These are phyloP conservation scores for Xylaria scruposa DNA, from an alignment of 495 filamentous ascomycete genomes.

Conservation along the genomic window DNA sequence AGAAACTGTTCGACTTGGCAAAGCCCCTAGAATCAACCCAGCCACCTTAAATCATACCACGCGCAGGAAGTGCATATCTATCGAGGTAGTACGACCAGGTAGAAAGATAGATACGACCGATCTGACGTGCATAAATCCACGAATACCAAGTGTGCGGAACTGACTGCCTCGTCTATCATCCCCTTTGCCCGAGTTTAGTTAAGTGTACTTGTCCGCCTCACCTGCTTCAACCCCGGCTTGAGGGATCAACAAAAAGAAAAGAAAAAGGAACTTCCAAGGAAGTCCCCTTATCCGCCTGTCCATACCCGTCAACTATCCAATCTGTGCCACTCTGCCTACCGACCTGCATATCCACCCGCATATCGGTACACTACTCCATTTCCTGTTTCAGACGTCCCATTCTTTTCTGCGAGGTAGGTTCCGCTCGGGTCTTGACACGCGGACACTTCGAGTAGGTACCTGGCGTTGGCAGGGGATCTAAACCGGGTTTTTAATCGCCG, in stretches of 20 bases:
- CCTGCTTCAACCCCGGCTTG: not conserved
- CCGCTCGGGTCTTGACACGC: slow-evolving; percentile 7
- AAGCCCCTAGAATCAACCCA: not conserved
- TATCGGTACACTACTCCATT: slow-evolving; percentile 15
- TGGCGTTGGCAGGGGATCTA: slow-evolving; percentile 1
- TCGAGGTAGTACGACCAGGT: slow-evolving; percentile 6
- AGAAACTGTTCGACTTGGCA: slow-evolving; percentile 5
- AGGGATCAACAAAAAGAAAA: slow-evolving; percentile 18
- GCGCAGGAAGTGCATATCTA: slow-evolving; percentile 3
- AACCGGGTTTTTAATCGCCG: slow-evolving; percentile 10
- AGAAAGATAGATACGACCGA: slow-evolving; percentile 7
- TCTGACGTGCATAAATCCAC: slow-evolving; percentile 18
- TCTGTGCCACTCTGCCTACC: slow-evolving; percentile 12
- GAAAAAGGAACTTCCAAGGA: slow-evolving; percentile 14
- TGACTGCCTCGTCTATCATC: not conserved
- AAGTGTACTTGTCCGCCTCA: slow-evolving; percentile 18
- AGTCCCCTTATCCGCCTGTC: slow-evolving; percentile 12
- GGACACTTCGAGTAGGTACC: slow-evolving; percentile 4
- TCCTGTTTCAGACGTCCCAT: slow-evolving; percentile 16
- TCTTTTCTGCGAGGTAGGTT: slow-evolving; percentile 9
- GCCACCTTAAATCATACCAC: slow-evolving; percentile 13
- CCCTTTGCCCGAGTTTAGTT: slow-evolving; percentile 2
- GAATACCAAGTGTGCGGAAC: slow-evolving; percentile 4
- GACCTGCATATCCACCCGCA: slow-evolving; percentile 22
- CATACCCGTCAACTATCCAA: slow-evolving; percentile 15